phyloP scores from a whole-genome alignment of 352 stramenopile genomes.

The Pythium brachiatum region DNA sequence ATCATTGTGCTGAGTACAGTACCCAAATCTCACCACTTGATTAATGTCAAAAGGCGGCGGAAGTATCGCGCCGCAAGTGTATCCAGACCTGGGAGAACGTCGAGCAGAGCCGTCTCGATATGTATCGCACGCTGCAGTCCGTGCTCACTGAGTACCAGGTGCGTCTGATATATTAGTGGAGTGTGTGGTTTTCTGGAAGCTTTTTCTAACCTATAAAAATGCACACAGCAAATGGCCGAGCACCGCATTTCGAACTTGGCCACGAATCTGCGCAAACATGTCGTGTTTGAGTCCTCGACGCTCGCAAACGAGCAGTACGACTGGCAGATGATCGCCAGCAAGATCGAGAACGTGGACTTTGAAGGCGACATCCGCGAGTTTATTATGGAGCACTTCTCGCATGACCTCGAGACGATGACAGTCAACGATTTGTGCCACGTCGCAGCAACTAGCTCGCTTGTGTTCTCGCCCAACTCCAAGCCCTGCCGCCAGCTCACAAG shows the following conservation, averaged over 20 bases:
- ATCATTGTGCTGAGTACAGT: conserved; percentile 1
- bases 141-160: conserved; percentile 84
- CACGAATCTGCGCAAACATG: conserved; percentile 78
- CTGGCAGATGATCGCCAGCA: conserved; percentile 74
- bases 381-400: conserved; percentile 42
- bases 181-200: too few relatives aligned
- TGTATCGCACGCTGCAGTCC: conserved; percentile 65
- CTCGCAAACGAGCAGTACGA: conserved; percentile 86
- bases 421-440: conserved; percentile 63
- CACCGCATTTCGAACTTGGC: conserved; percentile 65
- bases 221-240: conserved; percentile 71
- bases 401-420: conserved; percentile 47
- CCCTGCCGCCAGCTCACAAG: conserved; percentile 44
- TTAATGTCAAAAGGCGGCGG: conserved; percentile 38
- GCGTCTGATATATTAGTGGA: too few relatives aligned
- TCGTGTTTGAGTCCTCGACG: conserved; percentile 78
- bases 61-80: conserved; percentile 62
- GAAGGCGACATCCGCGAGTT: conserved; percentile 71
- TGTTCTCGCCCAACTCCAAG: conserved; percentile 46
- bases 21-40: not conserved
- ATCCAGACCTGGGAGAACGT: conserved; percentile 55
- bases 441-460: conserved; percentile 30
- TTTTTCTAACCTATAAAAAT: not conserved
- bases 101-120: conserved; percentile 60
- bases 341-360: conserved; percentile 70